A percentile compares a stretch with the other conserved stretches of the same genome.
phyloP scores from a whole-genome alignment of 768 basidiomycete species.

The Dendrothele bispora region DNA sequence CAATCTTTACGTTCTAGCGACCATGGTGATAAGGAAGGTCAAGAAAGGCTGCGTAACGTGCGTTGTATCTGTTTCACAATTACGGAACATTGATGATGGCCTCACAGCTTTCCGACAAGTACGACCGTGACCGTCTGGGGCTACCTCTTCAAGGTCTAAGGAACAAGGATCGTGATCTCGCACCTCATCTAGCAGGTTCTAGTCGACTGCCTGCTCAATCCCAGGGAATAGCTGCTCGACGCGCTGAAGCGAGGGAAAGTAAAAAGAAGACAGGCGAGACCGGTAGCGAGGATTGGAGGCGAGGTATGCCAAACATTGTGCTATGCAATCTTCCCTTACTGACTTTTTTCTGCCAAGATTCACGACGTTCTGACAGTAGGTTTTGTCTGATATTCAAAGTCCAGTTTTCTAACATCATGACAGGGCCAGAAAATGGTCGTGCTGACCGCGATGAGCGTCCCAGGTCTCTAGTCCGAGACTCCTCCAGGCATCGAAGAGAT shows the following conservation, averaged over 20 bases:
- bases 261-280: constrained; percentile 72
- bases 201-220: constrained; percentile 39
- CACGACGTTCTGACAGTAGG: constrained; percentile 61
- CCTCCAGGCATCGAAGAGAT: constrained; percentile 62
- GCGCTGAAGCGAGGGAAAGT: constrained; percentile 58
- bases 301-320: constrained; percentile 51
- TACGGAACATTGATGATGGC: constrained; percentile 4
- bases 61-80: constrained; percentile 26
- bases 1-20: constrained; percentile 75
- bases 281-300: constrained; percentile 80
- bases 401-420: constrained; percentile 12
- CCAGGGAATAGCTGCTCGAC: constrained; percentile 36
- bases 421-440: constrained; percentile 55
- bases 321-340: constrained; percentile 13
- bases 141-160: constrained; percentile 50
- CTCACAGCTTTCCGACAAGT: constrained; percentile 79
- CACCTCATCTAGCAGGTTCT: constrained; percentile 56
- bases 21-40: constrained; percentile 73
- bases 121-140: constrained; percentile 76
- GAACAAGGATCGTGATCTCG: constrained; percentile 66
- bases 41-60: constrained; percentile 77
- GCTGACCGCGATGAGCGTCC: constrained; percentile 64
- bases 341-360: constrained; percentile 39
- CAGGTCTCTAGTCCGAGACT: constrained; percentile 63
- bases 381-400: neutral